These are phyloP conservation scores for Rubia occidens DNA, from an alignment of 305 asterid genomes.

Conservation along the genomic window DNA sequence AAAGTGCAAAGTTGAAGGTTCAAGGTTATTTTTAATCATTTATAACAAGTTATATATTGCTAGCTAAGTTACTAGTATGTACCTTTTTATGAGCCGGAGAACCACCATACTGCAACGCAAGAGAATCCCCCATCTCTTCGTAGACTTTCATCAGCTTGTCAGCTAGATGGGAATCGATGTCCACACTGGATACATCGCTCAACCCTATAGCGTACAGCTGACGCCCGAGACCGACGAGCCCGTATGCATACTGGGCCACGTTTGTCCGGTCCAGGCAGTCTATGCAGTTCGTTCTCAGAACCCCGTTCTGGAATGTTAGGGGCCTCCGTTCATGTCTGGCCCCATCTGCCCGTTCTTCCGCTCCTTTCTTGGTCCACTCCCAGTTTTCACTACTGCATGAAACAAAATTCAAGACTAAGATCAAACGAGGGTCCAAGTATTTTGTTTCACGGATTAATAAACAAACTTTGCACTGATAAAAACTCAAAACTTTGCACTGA, in stretches of 20 bases:
- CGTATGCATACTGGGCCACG: constrained; percentile 82
- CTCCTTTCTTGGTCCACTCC: constrained; percentile 30
- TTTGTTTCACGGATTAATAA: too few relatives aligned
- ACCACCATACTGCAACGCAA: constrained; percentile 91
- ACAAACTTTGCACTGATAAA: neutral
- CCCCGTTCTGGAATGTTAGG: constrained; percentile 66
- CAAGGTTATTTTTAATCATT: neutral
- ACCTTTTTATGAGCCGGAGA: constrained; percentile 99
- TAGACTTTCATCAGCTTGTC: constrained; percentile 69
- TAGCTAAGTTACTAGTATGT: neutral
- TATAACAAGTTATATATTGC: neutral
- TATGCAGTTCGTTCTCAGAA: constrained; percentile 83
- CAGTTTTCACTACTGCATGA: constrained; percentile 1
- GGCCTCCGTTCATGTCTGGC: constrained; percentile 20
- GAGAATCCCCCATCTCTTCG: constrained; percentile 94
- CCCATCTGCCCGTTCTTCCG: constrained; percentile 15
- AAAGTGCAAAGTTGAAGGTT: neutral
- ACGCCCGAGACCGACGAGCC: constrained; percentile 67
- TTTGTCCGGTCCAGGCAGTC: constrained; percentile 97
- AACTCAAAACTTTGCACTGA: neutral
- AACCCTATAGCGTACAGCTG: constrained; percentile 78
- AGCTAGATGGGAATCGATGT: constrained; percentile 53
- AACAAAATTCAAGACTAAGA: neutral
- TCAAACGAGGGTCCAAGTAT: too few relatives aligned
- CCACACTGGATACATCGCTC: constrained; percentile 37